Evolutionary conservation across 2,329 filamentous ascomycete genomes (phyloP).

Genomic region (Alternaria arbusti): DNA sequence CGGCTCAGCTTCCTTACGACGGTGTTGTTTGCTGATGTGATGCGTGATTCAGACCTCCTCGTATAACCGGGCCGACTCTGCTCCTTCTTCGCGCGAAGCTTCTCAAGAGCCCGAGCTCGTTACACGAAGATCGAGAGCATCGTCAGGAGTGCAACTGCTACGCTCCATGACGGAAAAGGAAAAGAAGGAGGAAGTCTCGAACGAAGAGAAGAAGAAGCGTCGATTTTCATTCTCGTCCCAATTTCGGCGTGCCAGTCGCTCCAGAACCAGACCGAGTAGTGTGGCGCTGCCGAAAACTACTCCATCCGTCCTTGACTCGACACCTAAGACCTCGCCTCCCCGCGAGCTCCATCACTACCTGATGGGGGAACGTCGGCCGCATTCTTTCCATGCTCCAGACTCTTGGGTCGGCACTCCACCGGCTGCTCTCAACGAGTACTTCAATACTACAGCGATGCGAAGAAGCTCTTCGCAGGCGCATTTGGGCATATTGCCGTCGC

Average conservation of each 20-base stretch:
- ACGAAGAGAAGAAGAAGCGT: conserved; percentile 36
- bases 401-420: conserved; percentile 28
- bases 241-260: conserved; percentile 43
- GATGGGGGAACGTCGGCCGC: conserved; percentile 25
- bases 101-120: conserved; percentile 41
- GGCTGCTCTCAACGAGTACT: conserved; percentile 15
- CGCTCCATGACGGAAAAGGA: conserved; percentile 17
- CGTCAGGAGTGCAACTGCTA: conserved; percentile 11
- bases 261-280: conserved; percentile 39
- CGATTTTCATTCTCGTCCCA: conserved; percentile 43
- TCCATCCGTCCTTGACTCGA: conserved; percentile 14
- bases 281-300: conserved; percentile 30
- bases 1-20: neutral
- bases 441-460: conserved; percentile 9
- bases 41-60: conserved; percentile 41
- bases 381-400: conserved; percentile 42
- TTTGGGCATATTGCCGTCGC: conserved; percentile 36
- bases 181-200: conserved; percentile 13
- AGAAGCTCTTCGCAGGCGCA: conserved; percentile 10
- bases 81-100: conserved; percentile 37
- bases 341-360: conserved; percentile 28
- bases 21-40: conserved; percentile 46
- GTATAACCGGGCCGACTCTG: conserved; percentile 29
- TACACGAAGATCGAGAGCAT: conserved; percentile 20
- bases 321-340: conserved; percentile 29